Base-by-base conservation (phyloP, 2,329 filamentous ascomycete species). In the Fusarium illudens region DNA sequence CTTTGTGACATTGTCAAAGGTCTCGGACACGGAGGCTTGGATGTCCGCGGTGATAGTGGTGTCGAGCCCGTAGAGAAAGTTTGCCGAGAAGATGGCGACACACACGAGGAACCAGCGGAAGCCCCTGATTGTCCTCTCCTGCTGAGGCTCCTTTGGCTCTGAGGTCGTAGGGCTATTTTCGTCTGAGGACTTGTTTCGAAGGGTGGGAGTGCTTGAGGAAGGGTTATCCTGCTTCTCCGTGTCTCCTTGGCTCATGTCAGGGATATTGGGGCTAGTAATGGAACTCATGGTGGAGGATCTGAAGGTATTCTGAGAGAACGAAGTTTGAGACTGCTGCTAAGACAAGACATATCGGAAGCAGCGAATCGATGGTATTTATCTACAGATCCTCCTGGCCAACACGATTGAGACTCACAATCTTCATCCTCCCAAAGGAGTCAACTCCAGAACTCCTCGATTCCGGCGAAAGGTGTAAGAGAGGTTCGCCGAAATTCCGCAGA, bases 31-130 rank as follows among this genome's bases (percentile, higher is more conserved):
- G 2, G 68, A 58, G 19, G 55, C 64, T 33, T 67, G 64, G 22
- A 71, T 64, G 13, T 69, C 66, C 2, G 65, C 67, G 1, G 60
- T 65, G 17, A 70, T 68, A 12, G 65, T 70, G 4, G 59, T 70
- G 27, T 71, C 67, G 30, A 71, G 67, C 3, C 65, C 67, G 54
- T 69, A 71, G 53, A 71, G 65, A 37, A 71, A 65, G 49, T 62
- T 68, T 29, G 64, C 50, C 3, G 65, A 66, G 39, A 67, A 72
- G 44, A 71, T 65, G 51, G 60, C 58, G 15, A 67, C 12, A 30
- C 62, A 67, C 1, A 71, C 63, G 17, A 70, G 58, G 33, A 69
- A 65, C 71, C 71, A 73, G 29, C 62, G 60, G 17, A 65, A 29
- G 17, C 68, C 67, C 13, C 30, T 59, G 29, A 70, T 67, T 11